A percentile compares a stretch with the other conserved stretches of the same genome.
Conservation (phyloP, 164 flowering plant genomes). For the Stephania cephalantha region DNA sequence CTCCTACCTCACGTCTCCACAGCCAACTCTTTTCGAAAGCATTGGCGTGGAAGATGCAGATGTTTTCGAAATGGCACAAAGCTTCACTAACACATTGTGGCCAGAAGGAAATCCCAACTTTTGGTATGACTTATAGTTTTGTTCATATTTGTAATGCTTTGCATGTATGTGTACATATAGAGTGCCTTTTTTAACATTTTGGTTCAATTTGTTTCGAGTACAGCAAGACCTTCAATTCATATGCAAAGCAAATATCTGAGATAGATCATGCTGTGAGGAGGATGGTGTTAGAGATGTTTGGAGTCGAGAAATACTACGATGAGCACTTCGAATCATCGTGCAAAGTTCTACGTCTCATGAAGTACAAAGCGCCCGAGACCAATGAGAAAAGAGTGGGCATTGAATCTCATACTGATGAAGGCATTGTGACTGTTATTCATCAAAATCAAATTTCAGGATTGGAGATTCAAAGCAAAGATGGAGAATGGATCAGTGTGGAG, state of each 20-base stretch:
- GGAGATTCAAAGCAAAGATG: conserved; percentile 40
- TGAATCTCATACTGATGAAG: conserved; percentile 47
- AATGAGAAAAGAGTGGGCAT: conserved; percentile 37
- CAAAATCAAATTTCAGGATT: conserved; percentile 52
- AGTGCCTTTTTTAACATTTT: too few species aligned
- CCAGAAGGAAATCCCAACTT: conserved; percentile 46
- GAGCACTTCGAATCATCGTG: conserved; percentile 43
- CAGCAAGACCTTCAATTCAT: conserved; percentile 38
- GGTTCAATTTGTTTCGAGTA: background rate
- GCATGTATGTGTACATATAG: background rate
- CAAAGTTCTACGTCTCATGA: conserved; percentile 47
- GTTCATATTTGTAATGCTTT: too few species aligned
- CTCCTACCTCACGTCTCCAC: background rate
- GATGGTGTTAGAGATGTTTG: conserved; percentile 57
- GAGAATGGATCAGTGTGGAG: conserved; percentile 39
- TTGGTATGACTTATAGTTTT: conserved; percentile 24
- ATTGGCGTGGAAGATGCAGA: conserved; percentile 2
- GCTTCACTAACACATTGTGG: conserved; percentile 27
- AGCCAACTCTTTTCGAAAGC: background rate
- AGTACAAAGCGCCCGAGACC: conserved; percentile 38
- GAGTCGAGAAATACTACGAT: conserved; percentile 43
- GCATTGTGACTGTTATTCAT: conserved; percentile 41
- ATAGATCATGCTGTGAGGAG: conserved; percentile 40
- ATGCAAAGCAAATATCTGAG: conserved; percentile 31
- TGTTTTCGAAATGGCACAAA: conserved; percentile 8